Evolutionary conservation across 305 asterid genomes (phyloP).

Genomic region (Fraxinus floribunda): DNA sequence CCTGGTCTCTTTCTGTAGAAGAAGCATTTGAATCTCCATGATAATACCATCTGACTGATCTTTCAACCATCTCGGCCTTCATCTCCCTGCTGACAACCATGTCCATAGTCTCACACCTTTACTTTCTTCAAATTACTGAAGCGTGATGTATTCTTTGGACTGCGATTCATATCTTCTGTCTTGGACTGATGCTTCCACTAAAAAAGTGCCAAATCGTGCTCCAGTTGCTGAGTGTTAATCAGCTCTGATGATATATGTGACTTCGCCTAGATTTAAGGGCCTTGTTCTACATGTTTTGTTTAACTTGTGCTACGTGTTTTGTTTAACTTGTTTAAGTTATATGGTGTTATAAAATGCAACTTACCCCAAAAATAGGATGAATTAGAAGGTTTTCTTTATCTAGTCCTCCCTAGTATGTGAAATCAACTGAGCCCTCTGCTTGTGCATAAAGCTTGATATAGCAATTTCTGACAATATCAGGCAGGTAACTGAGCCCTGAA

Average conservation of each 20-base stretch:
- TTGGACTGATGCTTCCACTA: not conserved
- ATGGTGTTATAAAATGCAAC: not conserved
- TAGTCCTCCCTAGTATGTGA: not conserved
- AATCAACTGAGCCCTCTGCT: not conserved
- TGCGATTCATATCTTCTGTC: not conserved
- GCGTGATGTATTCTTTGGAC: not conserved
- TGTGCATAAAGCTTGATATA: not conserved
- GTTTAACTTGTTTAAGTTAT: not conserved
- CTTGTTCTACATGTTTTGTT: not conserved
- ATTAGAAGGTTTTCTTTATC: not conserved
- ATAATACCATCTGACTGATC: not conserved
- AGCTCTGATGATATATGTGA: not conserved
- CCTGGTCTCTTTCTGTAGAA: not conserved
- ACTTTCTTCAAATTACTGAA: not conserved
- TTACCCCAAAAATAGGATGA: not conserved
- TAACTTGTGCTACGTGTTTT: not conserved
- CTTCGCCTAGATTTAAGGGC: not conserved
- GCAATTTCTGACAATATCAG: not conserved
- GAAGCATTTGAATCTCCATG: not conserved
- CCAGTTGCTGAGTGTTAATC: not conserved
- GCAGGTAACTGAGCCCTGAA: constrained; percentile 5
- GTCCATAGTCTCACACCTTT: not conserved
- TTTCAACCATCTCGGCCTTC: not conserved
- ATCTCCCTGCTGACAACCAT: not conserved
- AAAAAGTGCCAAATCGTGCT: not conserved